Conservation (phyloP, 208 protist genomes). For the Porcisia hertigi region DNA sequence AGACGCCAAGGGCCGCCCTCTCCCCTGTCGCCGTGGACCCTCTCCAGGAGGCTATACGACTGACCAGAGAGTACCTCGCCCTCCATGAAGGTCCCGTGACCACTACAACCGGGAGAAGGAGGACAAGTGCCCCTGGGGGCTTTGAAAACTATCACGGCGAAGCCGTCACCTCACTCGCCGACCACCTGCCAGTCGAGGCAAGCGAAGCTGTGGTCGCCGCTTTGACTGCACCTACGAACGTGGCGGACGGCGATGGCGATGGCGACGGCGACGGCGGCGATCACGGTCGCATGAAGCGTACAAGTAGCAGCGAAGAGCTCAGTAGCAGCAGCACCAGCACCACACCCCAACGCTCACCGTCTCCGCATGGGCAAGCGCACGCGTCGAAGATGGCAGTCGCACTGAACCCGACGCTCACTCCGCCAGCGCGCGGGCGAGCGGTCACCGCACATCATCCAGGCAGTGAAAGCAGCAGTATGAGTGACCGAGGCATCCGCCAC, state of each 20-base stretch:
- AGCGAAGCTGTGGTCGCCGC: not conserved
- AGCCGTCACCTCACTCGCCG: slow-evolving; percentile 12
- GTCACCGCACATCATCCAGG: not conserved
- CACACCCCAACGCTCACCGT: not conserved
- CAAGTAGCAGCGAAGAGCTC: not conserved
- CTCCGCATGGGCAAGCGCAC: slow-evolving; percentile 13
- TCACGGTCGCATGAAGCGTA: not conserved
- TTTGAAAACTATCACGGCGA: slow-evolving; percentile 2
- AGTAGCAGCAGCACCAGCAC: not conserved
- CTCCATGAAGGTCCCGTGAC: not conserved
- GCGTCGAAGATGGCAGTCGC: slow-evolving; percentile 12
- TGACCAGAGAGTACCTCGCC: slow-evolving; percentile 16
- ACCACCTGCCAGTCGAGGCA: slow-evolving; percentile 11
- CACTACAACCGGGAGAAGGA: not conserved
- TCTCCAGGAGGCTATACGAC: slow-evolving; percentile 12
- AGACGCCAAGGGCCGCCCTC: not conserved
- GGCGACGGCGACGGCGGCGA: not conserved
- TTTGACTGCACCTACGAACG: not conserved
- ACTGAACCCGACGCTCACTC: slow-evolving; percentile 8
- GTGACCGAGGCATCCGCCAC: not conserved
- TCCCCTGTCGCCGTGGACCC: slow-evolving; percentile 3
- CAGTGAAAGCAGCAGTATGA: not conserved
- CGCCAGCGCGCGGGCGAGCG: not conserved
- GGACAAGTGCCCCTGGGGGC: not conserved
- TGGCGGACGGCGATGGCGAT: not conserved